phyloP scores from a whole-genome alignment of 495 filamentous ascomycete species.

The Penicillium cinerascens region DNA sequence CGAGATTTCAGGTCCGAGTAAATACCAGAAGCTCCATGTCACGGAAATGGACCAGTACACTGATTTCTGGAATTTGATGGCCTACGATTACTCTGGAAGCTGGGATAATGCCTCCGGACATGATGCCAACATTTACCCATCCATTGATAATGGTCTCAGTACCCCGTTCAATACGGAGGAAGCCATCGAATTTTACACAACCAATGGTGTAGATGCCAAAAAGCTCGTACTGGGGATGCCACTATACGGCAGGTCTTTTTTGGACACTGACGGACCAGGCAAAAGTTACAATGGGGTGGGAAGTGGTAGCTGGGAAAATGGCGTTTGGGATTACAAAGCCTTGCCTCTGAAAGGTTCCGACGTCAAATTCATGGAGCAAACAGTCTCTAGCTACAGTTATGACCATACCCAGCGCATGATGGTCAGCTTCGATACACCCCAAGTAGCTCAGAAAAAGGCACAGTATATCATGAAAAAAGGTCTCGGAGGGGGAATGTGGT shows the following conservation, averaged over 20 bases:
- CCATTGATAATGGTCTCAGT: constrained; percentile 42
- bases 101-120: constrained; percentile 72
- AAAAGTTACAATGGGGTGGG: constrained; percentile 66
- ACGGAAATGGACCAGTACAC: constrained; percentile 61
- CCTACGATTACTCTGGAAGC: constrained; percentile 67
- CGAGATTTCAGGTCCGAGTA: constrained; percentile 44
- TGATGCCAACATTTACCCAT: constrained; percentile 67
- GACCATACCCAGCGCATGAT: constrained; percentile 54
- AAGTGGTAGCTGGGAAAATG: constrained; percentile 64
- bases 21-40: constrained; percentile 60
- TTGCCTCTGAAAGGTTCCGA: constrained; percentile 40
- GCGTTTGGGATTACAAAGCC: constrained; percentile 74
- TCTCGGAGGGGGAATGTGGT: constrained; percentile 86
- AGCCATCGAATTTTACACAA: constrained; percentile 60
- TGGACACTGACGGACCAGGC: constrained; percentile 67
- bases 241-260: constrained; percentile 79
- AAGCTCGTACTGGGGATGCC: constrained; percentile 85
- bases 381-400: constrained; percentile 64
- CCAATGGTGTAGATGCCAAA: constrained; percentile 52
- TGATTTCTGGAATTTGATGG: constrained; percentile 76
- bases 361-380: constrained; percentile 9
- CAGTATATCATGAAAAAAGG: constrained; percentile 58
- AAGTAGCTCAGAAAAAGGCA: constrained; percentile 57
- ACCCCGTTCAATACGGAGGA: constrained; percentile 69
- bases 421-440: constrained; percentile 69